Evolutionary conservation across 1,139 yeast species (phyloP).

Genomic region (Pneumocystis jirovecii): DNA sequence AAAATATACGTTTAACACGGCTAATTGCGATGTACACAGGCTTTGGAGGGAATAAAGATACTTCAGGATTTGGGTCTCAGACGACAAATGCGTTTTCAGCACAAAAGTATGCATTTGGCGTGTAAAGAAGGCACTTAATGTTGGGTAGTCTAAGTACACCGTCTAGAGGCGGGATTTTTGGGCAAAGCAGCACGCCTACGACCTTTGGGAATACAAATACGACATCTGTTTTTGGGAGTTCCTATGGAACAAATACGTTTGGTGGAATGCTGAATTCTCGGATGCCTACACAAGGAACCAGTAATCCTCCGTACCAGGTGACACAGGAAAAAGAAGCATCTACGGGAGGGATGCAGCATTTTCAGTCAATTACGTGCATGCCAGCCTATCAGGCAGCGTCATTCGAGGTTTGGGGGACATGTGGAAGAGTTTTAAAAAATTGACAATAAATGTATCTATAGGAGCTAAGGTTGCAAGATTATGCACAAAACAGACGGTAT

Average conservation of each 20-base stretch:
- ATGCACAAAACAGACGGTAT: slow-evolving; percentile 54
- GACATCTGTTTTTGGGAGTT: slow-evolving; percentile 3
- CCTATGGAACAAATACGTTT: slow-evolving; percentile 11
- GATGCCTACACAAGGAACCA: slow-evolving; percentile 15
- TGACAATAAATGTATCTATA: background rate
- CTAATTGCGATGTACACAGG: background rate
- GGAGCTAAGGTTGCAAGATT: slow-evolving; percentile 71
- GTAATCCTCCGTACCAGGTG: slow-evolving; percentile 26
- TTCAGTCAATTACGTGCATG: slow-evolving; percentile 71
- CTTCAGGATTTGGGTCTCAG: background rate
- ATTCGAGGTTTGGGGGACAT: slow-evolving; percentile 39
- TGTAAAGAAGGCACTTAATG: background rate
- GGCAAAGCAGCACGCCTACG: slow-evolving; percentile 1
- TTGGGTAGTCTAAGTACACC: background rate
- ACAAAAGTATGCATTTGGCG: background rate
- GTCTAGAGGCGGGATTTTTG: background rate
- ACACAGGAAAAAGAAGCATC: slow-evolving; percentile 62
- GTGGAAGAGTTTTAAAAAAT: background rate
- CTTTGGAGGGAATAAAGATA: background rate
- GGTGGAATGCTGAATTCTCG: slow-evolving; percentile 8
- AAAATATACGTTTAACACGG: background rate
- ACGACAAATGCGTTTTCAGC: background rate
- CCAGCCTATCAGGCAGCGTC: slow-evolving; percentile 75
- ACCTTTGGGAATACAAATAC: slow-evolving; percentile 6
- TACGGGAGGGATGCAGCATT: slow-evolving; percentile 35